Percentiles rank a stretch among this genome's conserved stretches.
These are phyloP conservation scores for Gastrodia elata DNA, from an alignment of 106 monocot genomes.

Conservation along the genomic window DNA sequence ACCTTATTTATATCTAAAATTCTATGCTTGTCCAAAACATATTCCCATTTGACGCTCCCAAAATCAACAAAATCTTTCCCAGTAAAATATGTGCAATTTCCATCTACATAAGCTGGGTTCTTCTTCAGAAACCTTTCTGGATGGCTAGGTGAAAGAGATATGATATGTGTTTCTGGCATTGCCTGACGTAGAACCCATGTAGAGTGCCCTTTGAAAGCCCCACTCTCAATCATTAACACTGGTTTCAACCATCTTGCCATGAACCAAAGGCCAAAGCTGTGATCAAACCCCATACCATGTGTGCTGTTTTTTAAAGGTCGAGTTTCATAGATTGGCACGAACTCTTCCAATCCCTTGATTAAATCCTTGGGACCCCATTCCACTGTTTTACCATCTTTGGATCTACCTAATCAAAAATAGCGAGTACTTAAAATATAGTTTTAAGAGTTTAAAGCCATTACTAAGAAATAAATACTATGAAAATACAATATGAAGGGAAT, in stretches of 20 bases:
- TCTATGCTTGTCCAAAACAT: constrained; percentile 64
- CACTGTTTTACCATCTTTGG: constrained; percentile 82
- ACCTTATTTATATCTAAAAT: constrained; percentile 58
- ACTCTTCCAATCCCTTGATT: constrained; percentile 86
- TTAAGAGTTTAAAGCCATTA: neutral
- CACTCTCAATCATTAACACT: constrained; percentile 90
- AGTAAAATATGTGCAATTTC: constrained; percentile 86
- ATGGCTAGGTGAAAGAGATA: constrained; percentile 83
- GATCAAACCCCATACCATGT: constrained; percentile 99
- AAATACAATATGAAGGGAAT: neutral
- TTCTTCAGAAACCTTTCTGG: constrained; percentile 88
- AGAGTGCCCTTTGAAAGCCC: constrained; percentile 93
- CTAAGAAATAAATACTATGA: neutral
- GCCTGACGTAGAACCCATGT: constrained; percentile 96
- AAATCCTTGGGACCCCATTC: constrained; percentile 81
- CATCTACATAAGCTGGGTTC: constrained; percentile 91
- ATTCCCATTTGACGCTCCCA: constrained; percentile 63
- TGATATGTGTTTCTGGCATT: constrained; percentile 57
- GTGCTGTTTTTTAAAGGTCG: constrained; percentile 95
- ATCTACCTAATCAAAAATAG: constrained; percentile 84
- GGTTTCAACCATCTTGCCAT: constrained; percentile 87
- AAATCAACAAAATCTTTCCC: constrained; percentile 97
- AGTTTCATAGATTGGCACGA: constrained; percentile 86
- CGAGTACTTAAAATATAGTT: constrained; percentile 15
- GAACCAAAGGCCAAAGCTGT: constrained; percentile 99